Evolutionary conservation across 1,139 yeast species (phyloP), one percentile per base, ranked within the genome.

Genomic region (Kodamaea suecica): DNA sequence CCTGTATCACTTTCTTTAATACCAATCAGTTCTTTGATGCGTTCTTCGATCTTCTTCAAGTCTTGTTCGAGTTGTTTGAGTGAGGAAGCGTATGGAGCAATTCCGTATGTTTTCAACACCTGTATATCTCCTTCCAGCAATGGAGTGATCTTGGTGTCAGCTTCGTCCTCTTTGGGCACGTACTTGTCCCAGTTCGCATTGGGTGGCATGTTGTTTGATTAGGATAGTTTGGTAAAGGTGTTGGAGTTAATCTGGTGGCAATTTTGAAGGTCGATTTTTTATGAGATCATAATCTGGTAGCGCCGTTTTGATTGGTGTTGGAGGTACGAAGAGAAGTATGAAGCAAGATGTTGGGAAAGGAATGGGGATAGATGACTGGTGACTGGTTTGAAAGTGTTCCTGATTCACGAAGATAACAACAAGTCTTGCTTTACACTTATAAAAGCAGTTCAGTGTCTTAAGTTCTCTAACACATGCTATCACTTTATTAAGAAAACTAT

Each of bases 111-210:
- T 66, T 94, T 90, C 52, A 92, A 72, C 31, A 92, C 97, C 62
- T 90, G 97, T 54, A 94, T 94, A 61, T 92, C 99, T 32, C 95
- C 96, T 57, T 94, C 98, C 41, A 92, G 77, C 50, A 92, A 75
- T 7, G 98, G 98, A 17, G 77, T 78, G 47, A 86, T 82, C 50
- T 88, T 84, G 43, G 84, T 90, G 39, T 78, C 84, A 31, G 65
- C 62, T 39, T 66, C 73, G 15, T 84, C 92, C 47, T 84, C 95
- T 31, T 70, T 70, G 33, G 94, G 83, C 58, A 81, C 82, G 64
- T 87, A 88, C 62, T 92, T 92, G 59, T 94, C 99, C 99, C 99
- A 92, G 60, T 92, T 95, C 37, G 84, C 84, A 65, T 84, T 84
- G 43, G 92, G 88, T 40, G 92, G 84, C 92, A 83, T 83, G 29